Conservation (phyloP, 257 asterid species). For the Ilex aquifolium region DNA sequence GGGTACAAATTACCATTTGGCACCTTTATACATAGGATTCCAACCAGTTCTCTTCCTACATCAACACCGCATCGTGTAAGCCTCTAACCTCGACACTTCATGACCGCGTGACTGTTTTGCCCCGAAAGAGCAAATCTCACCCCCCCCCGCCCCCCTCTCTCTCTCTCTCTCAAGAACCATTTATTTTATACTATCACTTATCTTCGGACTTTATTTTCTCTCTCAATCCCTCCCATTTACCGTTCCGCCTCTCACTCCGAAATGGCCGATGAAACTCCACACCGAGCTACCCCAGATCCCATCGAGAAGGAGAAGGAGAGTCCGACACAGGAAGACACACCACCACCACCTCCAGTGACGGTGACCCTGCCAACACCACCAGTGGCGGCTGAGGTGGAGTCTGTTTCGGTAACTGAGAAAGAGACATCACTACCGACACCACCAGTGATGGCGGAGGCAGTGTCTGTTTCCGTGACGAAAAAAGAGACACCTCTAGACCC, state of each 20-base stretch:
- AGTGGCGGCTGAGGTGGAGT: constrained; percentile 27
- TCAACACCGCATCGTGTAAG: constrained; percentile 12
- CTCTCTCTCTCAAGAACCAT: constrained; percentile 3
- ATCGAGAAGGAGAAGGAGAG: constrained; percentile 18
- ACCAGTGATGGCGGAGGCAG: constrained; percentile 27
- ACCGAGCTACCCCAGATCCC: constrained; percentile 19
- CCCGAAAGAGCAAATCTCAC: background rate
- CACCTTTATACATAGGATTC: no score
- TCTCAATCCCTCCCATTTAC: no score
- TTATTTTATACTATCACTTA: background rate
- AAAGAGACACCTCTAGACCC: constrained; percentile 21
- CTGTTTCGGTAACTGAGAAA: constrained; percentile 21
- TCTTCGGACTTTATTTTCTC: constrained; percentile 2
- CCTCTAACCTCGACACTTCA: constrained; percentile 15
- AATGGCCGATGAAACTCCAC: constrained; percentile 54
- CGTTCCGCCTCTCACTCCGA: background rate
- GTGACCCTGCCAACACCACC: constrained; percentile 23
- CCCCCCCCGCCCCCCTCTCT: background rate
- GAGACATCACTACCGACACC: constrained; percentile 8
- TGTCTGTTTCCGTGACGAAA: constrained; percentile 27
- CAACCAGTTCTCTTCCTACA: no score
- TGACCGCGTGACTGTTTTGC: constrained; percentile 1
- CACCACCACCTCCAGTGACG: constrained; percentile 12
- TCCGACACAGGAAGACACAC: background rate
- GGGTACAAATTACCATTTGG: no score